Evolutionary conservation across 1,139 yeast genomes (phyloP).

Genomic region (Hyphopichia pseudoburtonii): DNA sequence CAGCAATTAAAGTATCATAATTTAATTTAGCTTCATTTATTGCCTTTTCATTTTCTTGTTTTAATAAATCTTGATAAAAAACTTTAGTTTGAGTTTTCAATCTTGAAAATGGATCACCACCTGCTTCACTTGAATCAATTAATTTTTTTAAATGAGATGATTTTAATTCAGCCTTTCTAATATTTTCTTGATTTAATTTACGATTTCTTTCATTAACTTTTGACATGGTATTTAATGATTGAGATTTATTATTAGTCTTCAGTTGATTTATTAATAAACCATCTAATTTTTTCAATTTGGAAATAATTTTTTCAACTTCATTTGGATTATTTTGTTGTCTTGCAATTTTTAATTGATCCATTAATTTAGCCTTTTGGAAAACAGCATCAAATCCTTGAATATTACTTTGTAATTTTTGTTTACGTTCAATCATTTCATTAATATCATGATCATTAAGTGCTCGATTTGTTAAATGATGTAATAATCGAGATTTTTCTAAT

Average conservation of each 20-base stretch:
- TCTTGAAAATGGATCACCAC: slow-evolving; percentile 86
- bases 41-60: slow-evolving; percentile 47
- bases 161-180: slow-evolving; percentile 76
- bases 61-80: slow-evolving; percentile 59
- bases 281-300: slow-evolving; percentile 33
- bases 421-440: slow-evolving; percentile 69
- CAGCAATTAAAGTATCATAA: slow-evolving; percentile 34
- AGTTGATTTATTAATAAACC: slow-evolving; percentile 26
- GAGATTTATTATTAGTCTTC: slow-evolving; percentile 20
- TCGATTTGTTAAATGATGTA: slow-evolving; percentile 60
- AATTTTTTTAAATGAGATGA: slow-evolving; percentile 59
- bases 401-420: slow-evolving; percentile 66
- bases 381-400: slow-evolving; percentile 66
- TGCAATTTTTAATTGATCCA: slow-evolving; percentile 78
- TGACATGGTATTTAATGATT: slow-evolving; percentile 44
- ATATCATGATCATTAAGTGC: slow-evolving; percentile 75
- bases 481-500: slow-evolving; percentile 62
- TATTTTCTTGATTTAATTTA: slow-evolving; percentile 70
- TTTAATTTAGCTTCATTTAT: slow-evolving; percentile 39
- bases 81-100: slow-evolving; percentile 83
- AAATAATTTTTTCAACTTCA: slow-evolving; percentile 54
- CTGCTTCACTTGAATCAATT: slow-evolving; percentile 40
- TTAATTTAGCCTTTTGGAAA: slow-evolving; percentile 66
- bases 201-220: slow-evolving; percentile 80
- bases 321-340: slow-evolving; percentile 54